These are phyloP conservation scores for Pythium sukuiense DNA, from an alignment of 352 stramenopile species.

Conservation along the genomic window DNA sequence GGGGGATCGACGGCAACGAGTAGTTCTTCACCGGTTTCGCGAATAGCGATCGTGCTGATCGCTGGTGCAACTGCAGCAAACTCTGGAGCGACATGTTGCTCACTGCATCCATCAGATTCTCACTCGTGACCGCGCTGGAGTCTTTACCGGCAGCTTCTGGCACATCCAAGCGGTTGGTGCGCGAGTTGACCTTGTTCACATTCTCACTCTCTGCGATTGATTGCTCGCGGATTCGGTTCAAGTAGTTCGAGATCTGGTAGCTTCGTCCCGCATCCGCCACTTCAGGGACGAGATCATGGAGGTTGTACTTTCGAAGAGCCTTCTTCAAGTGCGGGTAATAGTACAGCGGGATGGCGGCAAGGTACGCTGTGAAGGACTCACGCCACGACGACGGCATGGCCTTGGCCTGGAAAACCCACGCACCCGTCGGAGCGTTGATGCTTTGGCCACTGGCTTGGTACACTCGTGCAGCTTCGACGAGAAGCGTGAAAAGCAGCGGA, in stretches of 20 bases:
- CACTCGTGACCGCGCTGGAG: constrained; percentile 13
- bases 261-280: constrained; percentile 78
- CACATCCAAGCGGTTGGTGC: constrained; percentile 29
- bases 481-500: constrained; percentile 72
- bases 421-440: constrained; percentile 56
- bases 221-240: constrained; percentile 75
- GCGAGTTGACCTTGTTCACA: constrained; percentile 77
- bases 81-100: constrained; percentile 67
- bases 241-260: constrained; percentile 79
- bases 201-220: constrained; percentile 71
- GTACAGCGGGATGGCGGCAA: constrained; percentile 74
- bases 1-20: background rate
- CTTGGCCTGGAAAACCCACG: constrained; percentile 88
- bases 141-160: constrained; percentile 7
- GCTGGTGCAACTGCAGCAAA: constrained; percentile 48
- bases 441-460: constrained; percentile 81
- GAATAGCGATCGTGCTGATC: constrained; percentile 56
- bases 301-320: constrained; percentile 82
- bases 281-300: constrained; percentile 86
- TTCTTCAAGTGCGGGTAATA: constrained; percentile 85
- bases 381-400: constrained; percentile 86
- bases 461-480: constrained; percentile 80
- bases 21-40: constrained; percentile 39
- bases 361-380: constrained; percentile 79
- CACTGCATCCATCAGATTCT: constrained; percentile 52